phyloP scores from a whole-genome alignment of 78 protist genomes.

The Cavenderia fasciculata region DNA sequence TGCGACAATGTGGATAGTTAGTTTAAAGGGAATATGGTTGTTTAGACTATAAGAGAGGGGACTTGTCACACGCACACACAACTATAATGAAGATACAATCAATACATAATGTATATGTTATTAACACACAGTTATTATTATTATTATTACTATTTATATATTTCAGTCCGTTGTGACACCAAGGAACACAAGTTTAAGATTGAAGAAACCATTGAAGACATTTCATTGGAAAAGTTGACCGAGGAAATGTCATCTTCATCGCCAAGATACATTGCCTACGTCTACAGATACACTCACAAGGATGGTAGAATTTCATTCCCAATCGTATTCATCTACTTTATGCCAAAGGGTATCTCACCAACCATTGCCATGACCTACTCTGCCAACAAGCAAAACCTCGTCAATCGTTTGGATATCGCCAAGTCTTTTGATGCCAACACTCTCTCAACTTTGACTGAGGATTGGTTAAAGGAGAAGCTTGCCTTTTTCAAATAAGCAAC shows the following conservation, averaged over 20 bases:
- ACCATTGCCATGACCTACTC: conserved; percentile 81
- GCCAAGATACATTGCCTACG: conserved; percentile 80
- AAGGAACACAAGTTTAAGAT: conserved; percentile 5
- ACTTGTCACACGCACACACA: too few relatives aligned
- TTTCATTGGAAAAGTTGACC: conserved; percentile 68
- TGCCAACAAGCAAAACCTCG: conserved; percentile 45
- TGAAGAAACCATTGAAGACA: conserved; percentile 44
- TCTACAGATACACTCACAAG: conserved; percentile 75
- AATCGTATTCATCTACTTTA: conserved; percentile 76
- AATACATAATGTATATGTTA: background rate
- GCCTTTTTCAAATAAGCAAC: conserved; percentile 74
- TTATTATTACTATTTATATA: background rate
- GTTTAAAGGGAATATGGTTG: too few relatives aligned
- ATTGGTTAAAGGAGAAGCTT: conserved; percentile 82
- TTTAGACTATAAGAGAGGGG: too few relatives aligned
- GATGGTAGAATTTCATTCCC: conserved; percentile 84
- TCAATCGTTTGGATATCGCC: conserved; percentile 24
- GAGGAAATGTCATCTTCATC: conserved; percentile 76
- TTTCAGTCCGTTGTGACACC: conserved; percentile 63
- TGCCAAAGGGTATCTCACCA: conserved; percentile 83
- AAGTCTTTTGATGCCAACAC: conserved; percentile 76
- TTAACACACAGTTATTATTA: background rate
- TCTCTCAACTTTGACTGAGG: conserved; percentile 44
- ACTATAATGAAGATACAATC: background rate
- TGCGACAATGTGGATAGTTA: background rate